Percentiles rank a stretch among this genome's conserved stretches.
phyloP scores from a whole-genome alignment of 2,329 filamentous ascomycete genomes.

The Tolypocladium tropicale region DNA sequence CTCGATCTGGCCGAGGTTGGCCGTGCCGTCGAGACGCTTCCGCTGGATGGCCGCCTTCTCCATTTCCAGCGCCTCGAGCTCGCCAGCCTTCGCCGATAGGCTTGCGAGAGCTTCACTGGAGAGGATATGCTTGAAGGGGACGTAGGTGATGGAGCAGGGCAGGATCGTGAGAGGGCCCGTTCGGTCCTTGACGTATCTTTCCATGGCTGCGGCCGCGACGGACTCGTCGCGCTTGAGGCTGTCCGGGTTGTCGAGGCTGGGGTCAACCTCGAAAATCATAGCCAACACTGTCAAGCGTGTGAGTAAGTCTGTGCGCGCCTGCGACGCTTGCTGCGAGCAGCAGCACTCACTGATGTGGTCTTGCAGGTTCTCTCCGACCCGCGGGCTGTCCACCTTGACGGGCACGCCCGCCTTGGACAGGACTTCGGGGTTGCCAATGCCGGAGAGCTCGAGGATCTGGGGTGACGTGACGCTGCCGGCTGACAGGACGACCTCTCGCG shows the following conservation, averaged over 20 bases:
- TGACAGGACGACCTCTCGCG: slow-evolving; percentile 45
- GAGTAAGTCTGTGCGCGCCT: neutral
- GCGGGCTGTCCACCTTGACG: slow-evolving; percentile 27
- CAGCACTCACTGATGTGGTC: slow-evolving; percentile 28
- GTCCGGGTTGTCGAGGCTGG: slow-evolving; percentile 27
- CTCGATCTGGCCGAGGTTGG: slow-evolving; percentile 33
- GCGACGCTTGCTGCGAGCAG: neutral
- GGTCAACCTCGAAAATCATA: slow-evolving; percentile 34
- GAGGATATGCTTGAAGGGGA: slow-evolving; percentile 26
- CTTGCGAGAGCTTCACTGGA: slow-evolving; percentile 11
- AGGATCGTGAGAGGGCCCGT: slow-evolving; percentile 27
- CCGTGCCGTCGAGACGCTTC: slow-evolving; percentile 19
- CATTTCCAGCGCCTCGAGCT: slow-evolving; percentile 7
- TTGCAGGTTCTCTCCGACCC: slow-evolving; percentile 38
- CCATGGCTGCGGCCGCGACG: slow-evolving; percentile 18
- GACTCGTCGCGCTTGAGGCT: slow-evolving; percentile 22
- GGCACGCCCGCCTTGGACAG: slow-evolving; percentile 26
- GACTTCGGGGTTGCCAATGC: slow-evolving; percentile 37
- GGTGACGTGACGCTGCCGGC: slow-evolving; percentile 48
- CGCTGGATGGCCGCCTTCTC: slow-evolving; percentile 18
- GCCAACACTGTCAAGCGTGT: slow-evolving; percentile 22
- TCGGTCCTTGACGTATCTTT: slow-evolving; percentile 18
- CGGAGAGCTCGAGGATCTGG: slow-evolving; percentile 50
- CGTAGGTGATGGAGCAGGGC: slow-evolving; percentile 30
- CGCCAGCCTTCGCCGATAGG: slow-evolving; percentile 10